A percentile compares a stretch with the other conserved stretches of the same genome.
These are phyloP conservation scores for Castanea mollissima DNA, from an alignment of 306 rosid species.

Conservation along the genomic window DNA sequence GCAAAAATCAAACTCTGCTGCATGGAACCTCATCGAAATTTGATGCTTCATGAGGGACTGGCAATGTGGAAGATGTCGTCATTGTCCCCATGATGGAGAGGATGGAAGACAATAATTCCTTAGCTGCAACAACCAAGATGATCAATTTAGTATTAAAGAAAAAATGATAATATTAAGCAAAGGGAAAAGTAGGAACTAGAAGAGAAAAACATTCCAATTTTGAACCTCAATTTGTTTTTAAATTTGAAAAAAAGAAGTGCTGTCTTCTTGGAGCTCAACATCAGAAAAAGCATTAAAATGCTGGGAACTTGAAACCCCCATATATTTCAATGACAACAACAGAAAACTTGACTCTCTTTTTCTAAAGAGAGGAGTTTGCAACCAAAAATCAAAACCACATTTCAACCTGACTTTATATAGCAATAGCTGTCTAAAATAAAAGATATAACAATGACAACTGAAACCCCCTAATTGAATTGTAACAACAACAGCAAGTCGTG, in stretches of 20 bases:
- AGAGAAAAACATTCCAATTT: constrained; percentile 10
- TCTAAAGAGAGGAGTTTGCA: constrained; percentile 4
- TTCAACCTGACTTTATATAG: background rate
- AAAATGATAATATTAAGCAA: constrained; percentile 11
- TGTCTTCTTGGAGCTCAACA: background rate
- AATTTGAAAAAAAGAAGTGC: background rate
- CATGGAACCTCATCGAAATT: constrained; percentile 95
- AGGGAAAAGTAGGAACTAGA: constrained; percentile 12
- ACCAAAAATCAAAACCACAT: constrained; percentile 22
- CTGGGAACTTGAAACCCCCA: background rate
- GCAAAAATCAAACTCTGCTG: constrained; percentile 90
- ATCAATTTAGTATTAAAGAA: background rate
- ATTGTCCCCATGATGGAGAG: constrained; percentile 56
- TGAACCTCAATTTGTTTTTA: background rate
- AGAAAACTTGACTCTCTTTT: background rate
- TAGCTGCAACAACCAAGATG: constrained; percentile 15
- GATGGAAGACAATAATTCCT: constrained; percentile 28
- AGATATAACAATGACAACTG: constrained; percentile 6
- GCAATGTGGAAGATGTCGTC: constrained; percentile 50
- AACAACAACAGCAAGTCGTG: constrained; percentile 12
- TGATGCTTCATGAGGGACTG: constrained; percentile 55
- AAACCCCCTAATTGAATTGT: constrained; percentile 27
- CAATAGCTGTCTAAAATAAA: background rate
- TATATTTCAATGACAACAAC: constrained; percentile 11
- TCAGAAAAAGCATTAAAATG: background rate